Percentiles rank a stretch among this genome's conserved stretches.
Evolutionary conservation across 2,329 filamentous ascomycete species (phyloP).

Genomic region (Oidium heveae): DNA sequence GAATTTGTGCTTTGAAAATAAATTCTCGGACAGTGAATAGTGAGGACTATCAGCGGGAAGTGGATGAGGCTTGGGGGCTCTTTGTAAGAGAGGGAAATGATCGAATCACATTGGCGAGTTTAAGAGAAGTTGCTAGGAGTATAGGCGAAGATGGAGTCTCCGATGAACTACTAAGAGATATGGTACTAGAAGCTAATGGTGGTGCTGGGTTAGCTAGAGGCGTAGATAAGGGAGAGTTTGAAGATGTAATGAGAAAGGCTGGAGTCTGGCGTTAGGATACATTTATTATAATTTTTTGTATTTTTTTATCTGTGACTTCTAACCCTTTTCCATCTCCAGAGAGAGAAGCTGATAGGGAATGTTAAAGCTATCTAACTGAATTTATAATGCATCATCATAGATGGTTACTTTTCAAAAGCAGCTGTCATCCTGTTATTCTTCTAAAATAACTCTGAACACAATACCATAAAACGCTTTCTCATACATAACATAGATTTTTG

Average conservation of each 20-base stretch:
- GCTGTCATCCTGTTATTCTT: too few species aligned
- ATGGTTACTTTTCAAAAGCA: too few species aligned
- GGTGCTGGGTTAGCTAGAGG: slow-evolving; percentile 44
- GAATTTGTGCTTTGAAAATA: slow-evolving; percentile 69
- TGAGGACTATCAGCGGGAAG: slow-evolving; percentile 33
- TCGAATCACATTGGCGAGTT: slow-evolving; percentile 51
- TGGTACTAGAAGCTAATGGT: slow-evolving; percentile 85
- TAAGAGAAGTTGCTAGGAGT: slow-evolving; percentile 54
- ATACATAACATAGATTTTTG: too few species aligned
- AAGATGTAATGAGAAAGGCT: slow-evolving; percentile 12
- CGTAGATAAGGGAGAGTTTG: slow-evolving; percentile 42
- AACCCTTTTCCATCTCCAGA: too few species aligned
- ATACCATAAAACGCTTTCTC: too few species aligned
- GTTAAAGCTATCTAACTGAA: too few species aligned
- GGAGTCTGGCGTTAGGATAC: slow-evolving; percentile 10
- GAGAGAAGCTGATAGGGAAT: too few species aligned
- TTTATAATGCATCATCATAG: too few species aligned
- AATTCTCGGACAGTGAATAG: slow-evolving; percentile 29
- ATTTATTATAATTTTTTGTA: too few species aligned
- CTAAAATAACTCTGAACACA: too few species aligned
- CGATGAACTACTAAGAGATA: slow-evolving; percentile 68
- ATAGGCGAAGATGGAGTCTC: slow-evolving; percentile 55
- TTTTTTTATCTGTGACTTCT: too few species aligned
- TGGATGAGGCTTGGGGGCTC: slow-evolving; percentile 57
- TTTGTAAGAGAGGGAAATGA: slow-evolving; percentile 35